A percentile compares a stretch with the other conserved stretches of the same genome.
phyloP scores from a whole-genome alignment of 1,284 basidiomycete genomes.

The Pseudomicrostroma phylloplanum region DNA sequence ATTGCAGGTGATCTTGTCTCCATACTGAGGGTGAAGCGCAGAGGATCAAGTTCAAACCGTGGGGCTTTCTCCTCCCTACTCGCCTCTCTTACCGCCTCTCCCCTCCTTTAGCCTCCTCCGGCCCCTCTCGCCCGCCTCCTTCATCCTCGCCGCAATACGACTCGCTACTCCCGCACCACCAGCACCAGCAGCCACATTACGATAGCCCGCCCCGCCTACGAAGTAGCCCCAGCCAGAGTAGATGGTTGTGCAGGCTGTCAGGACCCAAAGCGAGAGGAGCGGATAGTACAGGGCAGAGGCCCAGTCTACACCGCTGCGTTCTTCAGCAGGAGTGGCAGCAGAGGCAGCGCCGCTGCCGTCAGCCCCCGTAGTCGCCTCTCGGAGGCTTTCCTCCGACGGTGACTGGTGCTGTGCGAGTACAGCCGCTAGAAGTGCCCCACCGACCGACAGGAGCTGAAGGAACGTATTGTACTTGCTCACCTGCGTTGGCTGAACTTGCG shows the following conservation, averaged over 20 bases:
- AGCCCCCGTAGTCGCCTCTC: too few relatives aligned
- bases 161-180: too few relatives aligned
- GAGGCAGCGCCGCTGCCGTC: background rate
- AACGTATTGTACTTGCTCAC: slow-evolving; percentile 69
- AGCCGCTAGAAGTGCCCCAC: slow-evolving; percentile 74
- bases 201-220: background rate
- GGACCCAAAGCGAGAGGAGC: background rate
- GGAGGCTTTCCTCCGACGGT: background rate
- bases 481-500: slow-evolving; percentile 79
- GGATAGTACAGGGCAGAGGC: background rate
- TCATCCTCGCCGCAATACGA: too few relatives aligned
- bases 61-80: too few relatives aligned
- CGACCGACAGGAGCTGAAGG: slow-evolving; percentile 84
- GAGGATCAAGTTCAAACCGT: too few relatives aligned
- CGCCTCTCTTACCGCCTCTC: too few relatives aligned
- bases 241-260: background rate
- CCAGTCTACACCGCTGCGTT: background rate
- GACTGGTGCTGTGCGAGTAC: slow-evolving; percentile 59
- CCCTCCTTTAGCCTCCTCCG: too few relatives aligned
- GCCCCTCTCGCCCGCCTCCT: too few relatives aligned
- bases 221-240: slow-evolving; percentile 6
- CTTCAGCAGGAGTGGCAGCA: background rate
- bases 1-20: too few relatives aligned
- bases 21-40: too few relatives aligned
- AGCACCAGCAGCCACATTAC: background rate